Conservation (phyloP, 768 basidiomycete genomes). For the Mycena rosella region DNA sequence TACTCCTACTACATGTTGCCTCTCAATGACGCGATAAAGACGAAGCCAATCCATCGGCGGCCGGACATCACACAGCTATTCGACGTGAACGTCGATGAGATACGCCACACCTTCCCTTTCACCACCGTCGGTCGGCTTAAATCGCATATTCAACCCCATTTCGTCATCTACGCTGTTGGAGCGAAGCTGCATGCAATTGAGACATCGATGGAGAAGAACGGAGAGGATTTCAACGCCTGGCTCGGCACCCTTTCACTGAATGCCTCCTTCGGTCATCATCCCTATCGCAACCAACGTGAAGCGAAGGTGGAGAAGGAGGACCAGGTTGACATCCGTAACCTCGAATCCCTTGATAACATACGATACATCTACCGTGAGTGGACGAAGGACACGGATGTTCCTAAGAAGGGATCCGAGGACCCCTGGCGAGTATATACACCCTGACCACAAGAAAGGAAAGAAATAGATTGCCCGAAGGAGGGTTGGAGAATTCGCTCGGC, state of each 20-base stretch:
- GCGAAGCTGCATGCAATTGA: background rate
- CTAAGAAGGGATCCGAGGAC: too few relatives aligned
- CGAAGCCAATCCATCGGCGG: background rate
- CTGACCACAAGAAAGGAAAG: too few relatives aligned
- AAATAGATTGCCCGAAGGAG: too few relatives aligned
- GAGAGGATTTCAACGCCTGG: background rate
- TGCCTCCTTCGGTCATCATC: background rate
- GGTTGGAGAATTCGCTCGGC: too few relatives aligned
- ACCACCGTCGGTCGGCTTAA: background rate
- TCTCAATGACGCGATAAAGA: background rate
- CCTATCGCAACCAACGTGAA: too few relatives aligned
- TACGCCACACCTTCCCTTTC: background rate
- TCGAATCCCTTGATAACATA: background rate
- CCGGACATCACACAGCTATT: background rate
- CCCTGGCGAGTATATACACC: too few relatives aligned
- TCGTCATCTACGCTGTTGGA: constrained; percentile 7
- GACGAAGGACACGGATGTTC: too few relatives aligned
- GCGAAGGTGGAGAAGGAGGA: too few relatives aligned
- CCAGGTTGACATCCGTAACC: background rate
- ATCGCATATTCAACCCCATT: constrained; percentile 9
- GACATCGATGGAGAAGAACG: background rate
- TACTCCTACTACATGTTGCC: constrained; percentile 5
- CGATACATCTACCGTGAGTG: background rate
- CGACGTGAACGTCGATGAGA: background rate
- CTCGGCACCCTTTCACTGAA: background rate